phyloP scores from a whole-genome alignment of 495 filamentous ascomycete species.

The Astrocystis sublimbata region DNA sequence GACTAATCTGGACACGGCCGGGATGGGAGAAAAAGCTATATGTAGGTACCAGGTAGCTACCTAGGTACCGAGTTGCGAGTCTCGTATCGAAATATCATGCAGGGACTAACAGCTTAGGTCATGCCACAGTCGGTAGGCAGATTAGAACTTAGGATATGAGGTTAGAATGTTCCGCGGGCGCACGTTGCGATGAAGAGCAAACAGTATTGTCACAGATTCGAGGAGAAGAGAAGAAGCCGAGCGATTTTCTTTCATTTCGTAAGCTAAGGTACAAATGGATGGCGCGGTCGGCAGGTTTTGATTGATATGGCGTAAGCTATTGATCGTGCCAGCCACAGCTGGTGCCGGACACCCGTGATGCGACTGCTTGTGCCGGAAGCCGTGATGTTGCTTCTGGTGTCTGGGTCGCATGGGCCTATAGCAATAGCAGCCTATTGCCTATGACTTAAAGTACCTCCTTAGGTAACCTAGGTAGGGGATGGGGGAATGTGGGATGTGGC shows the following conservation, averaged over 20 bases:
- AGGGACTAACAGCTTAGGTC: not conserved
- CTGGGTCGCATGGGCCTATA: not conserved
- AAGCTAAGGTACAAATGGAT: not conserved
- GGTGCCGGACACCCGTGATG: slow-evolving; percentile 11
- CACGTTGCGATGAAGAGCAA: not conserved
- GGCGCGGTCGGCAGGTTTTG: not conserved
- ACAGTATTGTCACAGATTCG: not conserved
- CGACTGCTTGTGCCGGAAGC: slow-evolving; percentile 1
- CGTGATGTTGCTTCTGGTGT: slow-evolving; percentile 4
- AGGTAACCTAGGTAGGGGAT: no score
- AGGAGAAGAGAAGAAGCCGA: not conserved
- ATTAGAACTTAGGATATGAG: no score
- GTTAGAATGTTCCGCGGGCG: not conserved
- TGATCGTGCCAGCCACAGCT: not conserved
- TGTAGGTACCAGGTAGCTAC: not conserved
- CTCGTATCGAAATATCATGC: no score
- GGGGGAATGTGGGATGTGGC: no score
- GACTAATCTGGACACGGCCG: not conserved
- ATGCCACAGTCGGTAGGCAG: no score
- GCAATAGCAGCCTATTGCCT: no score
- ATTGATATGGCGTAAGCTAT: not conserved
- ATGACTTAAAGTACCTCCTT: no score
- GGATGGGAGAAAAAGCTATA: not conserved
- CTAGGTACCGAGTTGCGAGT: no score
- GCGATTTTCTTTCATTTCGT: not conserved